phyloP scores from a whole-genome alignment of 1,139 yeast genomes.

The Scheffersomyces parashehatae region DNA sequence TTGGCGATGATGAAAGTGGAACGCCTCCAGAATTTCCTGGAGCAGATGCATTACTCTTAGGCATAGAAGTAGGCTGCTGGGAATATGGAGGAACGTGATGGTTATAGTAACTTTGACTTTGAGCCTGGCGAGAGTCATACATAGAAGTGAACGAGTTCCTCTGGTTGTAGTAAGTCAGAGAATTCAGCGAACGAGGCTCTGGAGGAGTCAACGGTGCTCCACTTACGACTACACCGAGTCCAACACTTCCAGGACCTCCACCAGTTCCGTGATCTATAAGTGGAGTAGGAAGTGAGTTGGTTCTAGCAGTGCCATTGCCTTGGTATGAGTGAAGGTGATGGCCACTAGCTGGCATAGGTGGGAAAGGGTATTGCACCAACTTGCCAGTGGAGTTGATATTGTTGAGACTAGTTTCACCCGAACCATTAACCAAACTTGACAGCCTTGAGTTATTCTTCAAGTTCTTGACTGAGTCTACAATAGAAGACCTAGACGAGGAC shows the following conservation, averaged over 20 bases:
- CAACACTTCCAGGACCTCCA: no score
- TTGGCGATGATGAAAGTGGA: slow-evolving; percentile 1
- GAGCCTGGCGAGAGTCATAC: slow-evolving; percentile 11
- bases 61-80: slow-evolving; percentile 6
- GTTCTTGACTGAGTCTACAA: slow-evolving; percentile 1
- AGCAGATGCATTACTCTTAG: not conserved
- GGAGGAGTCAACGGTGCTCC: not conserved
- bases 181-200: not conserved
- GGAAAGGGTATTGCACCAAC: slow-evolving; percentile 13
- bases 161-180: slow-evolving; percentile 6
- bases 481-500: slow-evolving; percentile 8
- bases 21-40: not conserved
- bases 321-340: not conserved
- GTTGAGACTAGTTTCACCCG: slow-evolving; percentile 1
- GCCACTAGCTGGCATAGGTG: slow-evolving; percentile 6
- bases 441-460: not conserved
- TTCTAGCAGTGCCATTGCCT: not conserved
- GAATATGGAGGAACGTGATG: not conserved
- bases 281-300: slow-evolving; percentile 2
- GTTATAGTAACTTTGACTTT: not conserved
- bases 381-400: not conserved
- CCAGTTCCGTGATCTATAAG: not conserved
- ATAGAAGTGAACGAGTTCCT: slow-evolving; percentile 20
- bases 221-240: no score
- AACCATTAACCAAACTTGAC: not conserved